A percentile compares a stretch with the other conserved stretches of the same genome.
phyloP scores from a whole-genome alignment of 2,329 filamentous ascomycete genomes.

The Neofusicoccum laricinum region DNA sequence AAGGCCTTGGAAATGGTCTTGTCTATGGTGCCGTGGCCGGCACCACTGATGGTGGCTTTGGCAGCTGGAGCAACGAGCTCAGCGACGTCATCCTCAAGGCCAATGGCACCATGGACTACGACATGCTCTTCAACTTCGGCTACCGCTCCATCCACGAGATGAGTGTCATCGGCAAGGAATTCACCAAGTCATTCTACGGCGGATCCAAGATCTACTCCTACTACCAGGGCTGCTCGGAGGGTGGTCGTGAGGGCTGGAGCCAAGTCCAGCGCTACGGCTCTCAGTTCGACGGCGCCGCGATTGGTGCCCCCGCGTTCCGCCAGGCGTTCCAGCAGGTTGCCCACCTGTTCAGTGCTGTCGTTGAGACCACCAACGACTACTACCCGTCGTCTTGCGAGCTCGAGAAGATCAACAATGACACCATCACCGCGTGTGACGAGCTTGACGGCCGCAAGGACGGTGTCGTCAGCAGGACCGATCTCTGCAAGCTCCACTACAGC shows the following conservation, averaged over 20 bases:
- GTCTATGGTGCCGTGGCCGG: slow-evolving; percentile 48
- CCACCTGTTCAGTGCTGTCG: slow-evolving; percentile 39
- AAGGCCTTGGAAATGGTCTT: slow-evolving; percentile 40
- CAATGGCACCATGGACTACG: slow-evolving; percentile 53
- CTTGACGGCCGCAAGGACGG: slow-evolving; percentile 56
- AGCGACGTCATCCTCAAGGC: slow-evolving; percentile 30
- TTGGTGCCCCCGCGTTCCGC: slow-evolving; percentile 49
- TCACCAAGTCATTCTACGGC: slow-evolving; percentile 42
- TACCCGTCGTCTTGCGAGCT: slow-evolving; percentile 47
- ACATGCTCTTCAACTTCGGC: slow-evolving; percentile 49
- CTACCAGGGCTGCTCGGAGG: slow-evolving; percentile 56
- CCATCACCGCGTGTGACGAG: slow-evolving; percentile 54
- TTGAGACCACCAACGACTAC: slow-evolving; percentile 42
- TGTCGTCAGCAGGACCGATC: slow-evolving; percentile 49
- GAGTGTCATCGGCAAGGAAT: slow-evolving; percentile 46
- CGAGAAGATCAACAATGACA: slow-evolving; percentile 52
- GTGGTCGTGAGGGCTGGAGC: slow-evolving; percentile 48
- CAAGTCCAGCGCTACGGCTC: slow-evolving; percentile 52
- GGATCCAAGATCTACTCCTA: slow-evolving; percentile 42
- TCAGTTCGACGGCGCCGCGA: slow-evolving; percentile 47
- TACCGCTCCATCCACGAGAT: slow-evolving; percentile 54
- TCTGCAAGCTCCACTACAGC: slow-evolving; percentile 49
- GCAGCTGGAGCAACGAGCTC: slow-evolving; percentile 41
- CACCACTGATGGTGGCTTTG: slow-evolving; percentile 52
- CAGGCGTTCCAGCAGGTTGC: slow-evolving; percentile 46